A percentile compares a stretch with the other conserved stretches of the same genome.
These are phyloP conservation scores for Blumeriella jaapii DNA, from an alignment of 2,329 filamentous ascomycete genomes.

Conservation along the genomic window DNA sequence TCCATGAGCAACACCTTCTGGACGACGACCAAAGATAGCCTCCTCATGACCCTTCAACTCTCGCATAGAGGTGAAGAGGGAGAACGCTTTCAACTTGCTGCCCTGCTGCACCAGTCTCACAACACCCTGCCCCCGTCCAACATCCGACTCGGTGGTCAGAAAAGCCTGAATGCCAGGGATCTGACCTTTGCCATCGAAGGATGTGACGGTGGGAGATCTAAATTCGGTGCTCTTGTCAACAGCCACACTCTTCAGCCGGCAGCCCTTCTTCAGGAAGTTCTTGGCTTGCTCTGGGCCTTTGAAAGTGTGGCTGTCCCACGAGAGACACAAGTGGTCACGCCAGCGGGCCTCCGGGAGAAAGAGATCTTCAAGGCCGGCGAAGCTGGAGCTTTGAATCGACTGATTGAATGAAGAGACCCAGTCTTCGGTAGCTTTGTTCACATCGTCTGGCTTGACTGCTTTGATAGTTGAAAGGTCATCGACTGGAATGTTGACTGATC, in stretches of 20 bases:
- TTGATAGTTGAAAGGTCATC: slow-evolving; percentile 32
- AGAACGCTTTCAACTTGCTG: slow-evolving; percentile 48
- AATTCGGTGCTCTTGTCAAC: slow-evolving; percentile 29
- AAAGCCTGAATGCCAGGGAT: slow-evolving; percentile 45
- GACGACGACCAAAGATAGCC: slow-evolving; percentile 33
- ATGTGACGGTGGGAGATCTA: slow-evolving; percentile 29
- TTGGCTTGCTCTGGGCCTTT: slow-evolving; percentile 27
- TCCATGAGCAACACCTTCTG: slow-evolving; percentile 45
- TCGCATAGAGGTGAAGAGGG: slow-evolving; percentile 46
- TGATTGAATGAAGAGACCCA: slow-evolving; percentile 33
- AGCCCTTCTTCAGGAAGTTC: slow-evolving; percentile 25
- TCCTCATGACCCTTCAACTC: slow-evolving; percentile 45
- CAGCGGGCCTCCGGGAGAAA: slow-evolving; percentile 39
- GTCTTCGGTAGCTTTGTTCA: slow-evolving; percentile 29
- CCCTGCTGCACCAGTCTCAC: slow-evolving; percentile 35
- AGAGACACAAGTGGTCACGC: slow-evolving; percentile 44
- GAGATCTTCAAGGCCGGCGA: slow-evolving; percentile 27
- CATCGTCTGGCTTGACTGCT: slow-evolving; percentile 24
- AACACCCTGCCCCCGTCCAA: slow-evolving; percentile 45
- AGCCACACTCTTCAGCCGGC: slow-evolving; percentile 30
- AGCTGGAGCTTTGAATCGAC: slow-evolving; percentile 29
- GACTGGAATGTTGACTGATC: slow-evolving; percentile 42
- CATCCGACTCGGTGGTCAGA: slow-evolving; percentile 38
- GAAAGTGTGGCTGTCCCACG: slow-evolving; percentile 42
- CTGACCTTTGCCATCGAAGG: slow-evolving; percentile 39